Conservation (phyloP, 2,329 filamentous ascomycete genomes). For the Colletotrichum sp. region DNA sequence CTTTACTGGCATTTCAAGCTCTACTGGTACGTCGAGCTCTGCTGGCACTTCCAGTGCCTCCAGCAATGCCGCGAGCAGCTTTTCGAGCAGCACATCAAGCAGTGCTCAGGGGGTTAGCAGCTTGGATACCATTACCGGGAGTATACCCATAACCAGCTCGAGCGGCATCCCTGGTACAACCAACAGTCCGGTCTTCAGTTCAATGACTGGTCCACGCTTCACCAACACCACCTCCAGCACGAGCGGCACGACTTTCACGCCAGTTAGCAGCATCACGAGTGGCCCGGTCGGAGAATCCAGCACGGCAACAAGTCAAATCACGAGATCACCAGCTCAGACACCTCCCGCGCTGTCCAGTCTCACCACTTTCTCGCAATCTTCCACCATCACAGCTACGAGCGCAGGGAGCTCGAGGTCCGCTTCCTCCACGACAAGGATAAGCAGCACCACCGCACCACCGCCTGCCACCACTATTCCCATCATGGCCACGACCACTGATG, state of each 20-base stretch:
- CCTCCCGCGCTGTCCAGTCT: accelerated
- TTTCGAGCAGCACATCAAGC: background rate
- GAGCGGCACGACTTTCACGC: background rate
- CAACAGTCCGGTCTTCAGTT: accelerated
- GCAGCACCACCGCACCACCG: background rate
- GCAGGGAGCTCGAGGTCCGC: background rate
- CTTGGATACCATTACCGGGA: background rate
- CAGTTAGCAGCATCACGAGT: background rate
- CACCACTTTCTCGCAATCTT: accelerated
- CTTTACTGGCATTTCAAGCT: background rate
- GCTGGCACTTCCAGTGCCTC: background rate
- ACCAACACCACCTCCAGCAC: background rate
- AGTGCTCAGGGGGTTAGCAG: accelerated
- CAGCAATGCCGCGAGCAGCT: background rate
- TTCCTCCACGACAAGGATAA: background rate
- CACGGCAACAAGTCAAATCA: background rate
- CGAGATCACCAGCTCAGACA: background rate
- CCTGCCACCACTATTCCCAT: background rate
- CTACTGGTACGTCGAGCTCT: background rate
- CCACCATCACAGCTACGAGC: background rate
- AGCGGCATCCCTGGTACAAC: background rate
- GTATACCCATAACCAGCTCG: accelerated
- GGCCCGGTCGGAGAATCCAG: background rate
- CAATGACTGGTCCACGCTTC: background rate
- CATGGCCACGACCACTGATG: background rate